phyloP scores from a whole-genome alignment of 2,329 filamentous ascomycete genomes.

The Fusarium metavorans region DNA sequence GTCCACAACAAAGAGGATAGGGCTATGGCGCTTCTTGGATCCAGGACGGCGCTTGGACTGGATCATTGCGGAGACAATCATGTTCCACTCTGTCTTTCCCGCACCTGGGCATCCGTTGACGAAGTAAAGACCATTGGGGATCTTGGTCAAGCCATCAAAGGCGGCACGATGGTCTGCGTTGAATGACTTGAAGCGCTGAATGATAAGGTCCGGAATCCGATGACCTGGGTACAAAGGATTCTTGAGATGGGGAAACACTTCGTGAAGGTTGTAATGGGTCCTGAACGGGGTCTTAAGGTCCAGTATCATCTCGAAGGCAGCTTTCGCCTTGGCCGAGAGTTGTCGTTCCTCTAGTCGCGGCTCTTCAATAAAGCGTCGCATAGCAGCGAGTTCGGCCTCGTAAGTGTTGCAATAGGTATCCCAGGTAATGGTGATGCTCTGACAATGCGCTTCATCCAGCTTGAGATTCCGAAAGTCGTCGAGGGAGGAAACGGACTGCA shows the following conservation, averaged over 20 bases:
- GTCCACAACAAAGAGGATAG: conserved; percentile 60
- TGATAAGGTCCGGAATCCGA: conserved; percentile 40
- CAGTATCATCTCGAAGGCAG: conserved; percentile 50
- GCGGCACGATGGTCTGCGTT: conserved; percentile 54
- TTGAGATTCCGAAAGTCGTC: conserved; percentile 31
- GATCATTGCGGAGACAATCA: conserved; percentile 55
- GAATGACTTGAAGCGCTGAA: conserved; percentile 49
- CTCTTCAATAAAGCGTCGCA: conserved; percentile 40
- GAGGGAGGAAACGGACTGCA: conserved; percentile 68
- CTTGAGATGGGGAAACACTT: conserved; percentile 49
- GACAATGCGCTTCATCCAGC: conserved; percentile 25
- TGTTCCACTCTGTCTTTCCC: conserved; percentile 62
- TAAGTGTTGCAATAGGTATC: conserved; percentile 45
- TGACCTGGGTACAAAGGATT: conserved; percentile 39
- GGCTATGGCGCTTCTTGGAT: conserved; percentile 40
- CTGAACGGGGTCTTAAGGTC: conserved; percentile 44
- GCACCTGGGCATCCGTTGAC: conserved; percentile 61
- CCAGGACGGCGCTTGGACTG: conserved; percentile 46
- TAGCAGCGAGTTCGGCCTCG: conserved; percentile 50
- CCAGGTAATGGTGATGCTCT: conserved; percentile 46
- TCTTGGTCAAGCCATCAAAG: conserved; percentile 48
- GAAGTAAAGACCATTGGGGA: conserved; percentile 58
- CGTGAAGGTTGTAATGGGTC: conserved; percentile 40
- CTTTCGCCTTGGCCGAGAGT: conserved; percentile 17
- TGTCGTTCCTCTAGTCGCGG: conserved; percentile 30